Percentiles rank a stretch among this genome's conserved stretches.
phyloP scores from a whole-genome alignment of 257 asterid species.

The Perilla frutescens region DNA sequence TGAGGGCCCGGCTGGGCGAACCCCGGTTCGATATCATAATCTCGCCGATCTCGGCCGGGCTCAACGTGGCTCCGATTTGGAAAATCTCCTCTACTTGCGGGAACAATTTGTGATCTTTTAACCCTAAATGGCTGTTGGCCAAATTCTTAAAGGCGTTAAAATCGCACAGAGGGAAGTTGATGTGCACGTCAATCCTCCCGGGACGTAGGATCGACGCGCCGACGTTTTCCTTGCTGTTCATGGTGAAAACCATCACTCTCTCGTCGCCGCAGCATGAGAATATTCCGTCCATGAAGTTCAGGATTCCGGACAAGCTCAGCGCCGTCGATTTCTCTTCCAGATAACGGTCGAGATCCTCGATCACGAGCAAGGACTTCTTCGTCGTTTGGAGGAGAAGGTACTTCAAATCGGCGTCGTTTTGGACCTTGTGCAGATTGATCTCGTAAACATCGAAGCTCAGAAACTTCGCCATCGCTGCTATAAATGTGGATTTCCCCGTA shows the following conservation, averaged over 20 bases:
- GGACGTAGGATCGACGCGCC: conserved; percentile 76
- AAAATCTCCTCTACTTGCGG: conserved; percentile 80
- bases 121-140: conserved; percentile 76
- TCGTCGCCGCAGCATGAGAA: conserved; percentile 89
- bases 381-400: conserved; percentile 72
- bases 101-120: conserved; percentile 80
- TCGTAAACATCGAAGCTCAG: conserved; percentile 81
- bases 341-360: conserved; percentile 86
- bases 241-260: conserved; percentile 77
- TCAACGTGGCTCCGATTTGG: conserved; percentile 75
- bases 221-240: conserved; percentile 68
- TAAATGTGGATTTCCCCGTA: conserved; percentile 84
- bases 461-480: conserved; percentile 77
- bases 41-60: conserved; percentile 86
- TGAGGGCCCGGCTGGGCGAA: conserved; percentile 83
- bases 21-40: conserved; percentile 88
- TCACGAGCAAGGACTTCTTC: conserved; percentile 64
- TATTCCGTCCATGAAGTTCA: conserved; percentile 91
- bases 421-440: conserved; percentile 61
- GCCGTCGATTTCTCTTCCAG: conserved; percentile 56
- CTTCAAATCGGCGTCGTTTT: conserved; percentile 77
- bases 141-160: conserved; percentile 69
- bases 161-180: conserved; percentile 82
- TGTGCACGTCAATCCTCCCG: conserved; percentile 83
- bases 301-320: conserved; percentile 67